Base-by-base conservation (phyloP, 495 filamentous ascomycete genomes). In the Chaetomium cochliodes region DNA sequence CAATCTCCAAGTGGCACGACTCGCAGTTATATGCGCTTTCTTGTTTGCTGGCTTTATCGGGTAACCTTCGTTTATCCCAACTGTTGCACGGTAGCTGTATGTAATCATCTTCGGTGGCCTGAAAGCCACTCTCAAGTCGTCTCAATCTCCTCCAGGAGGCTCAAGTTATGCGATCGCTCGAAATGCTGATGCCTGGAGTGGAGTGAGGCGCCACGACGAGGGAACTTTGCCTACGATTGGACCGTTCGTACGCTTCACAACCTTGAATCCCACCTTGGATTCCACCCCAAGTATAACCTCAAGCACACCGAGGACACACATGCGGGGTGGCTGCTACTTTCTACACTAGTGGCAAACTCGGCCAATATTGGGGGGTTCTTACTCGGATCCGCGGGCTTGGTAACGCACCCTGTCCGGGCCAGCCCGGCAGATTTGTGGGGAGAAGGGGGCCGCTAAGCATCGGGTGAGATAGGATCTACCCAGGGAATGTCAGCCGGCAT, bases 151-250 rank as follows among this genome's bases (percentile, higher is more conserved):
- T 26, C 4, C 16, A 56, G 30, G 18, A 41, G n/a, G 18, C 26
- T 39, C 26, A 13, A 15, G 8, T 56, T 20, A 39, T 37, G 30
- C 53, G 28, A 30, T 16, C 2, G n/a, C 5, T 28, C 22, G 26
- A 20, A 60, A 54, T 54, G 11, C 57, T 65, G 63, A 39, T 65
- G 63, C 63, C 63, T 65, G 37, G 56, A 60, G 63, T n/a, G 63
- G 56, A 41, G 25, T 37, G 22, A 2, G 18, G 18, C 9, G 22
- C 23, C 13, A 26, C 61, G 18, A 18, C n/a, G 18, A n/a, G 12
- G 53, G 41, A 44, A 53, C 26, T 28, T 50, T 25, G 18, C 2
- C 23, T 33, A 22, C 49, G 22, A 65, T 65, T 65, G 63, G 63
- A 54, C 37, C 20, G 26, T 23, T 60, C 63, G 63, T 65, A 64